Conservation (phyloP, 2,329 filamentous ascomycete species). For the Fusarium gaditjirri region DNA sequence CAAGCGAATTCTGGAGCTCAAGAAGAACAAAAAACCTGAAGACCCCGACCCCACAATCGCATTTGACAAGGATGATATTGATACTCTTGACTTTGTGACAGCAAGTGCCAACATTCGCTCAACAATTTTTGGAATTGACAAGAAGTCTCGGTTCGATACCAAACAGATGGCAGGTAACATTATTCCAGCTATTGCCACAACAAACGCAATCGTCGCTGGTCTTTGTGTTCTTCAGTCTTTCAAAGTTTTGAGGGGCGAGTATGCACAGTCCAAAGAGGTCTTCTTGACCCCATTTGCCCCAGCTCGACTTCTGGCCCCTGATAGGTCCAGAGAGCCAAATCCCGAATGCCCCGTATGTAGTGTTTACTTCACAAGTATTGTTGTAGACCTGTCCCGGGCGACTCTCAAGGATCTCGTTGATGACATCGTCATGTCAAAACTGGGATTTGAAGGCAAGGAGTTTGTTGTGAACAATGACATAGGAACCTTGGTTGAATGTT, state of each 20-base stretch:
- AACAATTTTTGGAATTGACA: slow-evolving; percentile 86
- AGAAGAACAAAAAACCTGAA: slow-evolving; percentile 58
- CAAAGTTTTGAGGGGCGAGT: slow-evolving; percentile 83
- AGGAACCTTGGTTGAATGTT: slow-evolving; percentile 74
- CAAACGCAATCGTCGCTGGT: slow-evolving; percentile 94
- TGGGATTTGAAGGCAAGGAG: slow-evolving; percentile 82
- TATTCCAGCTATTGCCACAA: slow-evolving; percentile 97
- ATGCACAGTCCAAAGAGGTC: slow-evolving; percentile 79
- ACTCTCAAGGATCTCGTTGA: slow-evolving; percentile 85
- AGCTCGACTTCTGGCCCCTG: slow-evolving; percentile 68
- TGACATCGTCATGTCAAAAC: slow-evolving; percentile 72
- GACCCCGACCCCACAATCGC: slow-evolving; percentile 73
- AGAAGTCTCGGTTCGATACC: slow-evolving; percentile 92
- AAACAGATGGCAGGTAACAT: slow-evolving; percentile 99
- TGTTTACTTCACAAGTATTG: slow-evolving; percentile 73
- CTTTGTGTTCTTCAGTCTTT: slow-evolving; percentile 93
- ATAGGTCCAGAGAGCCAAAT: slow-evolving; percentile 72
- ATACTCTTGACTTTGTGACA: slow-evolving; percentile 94
- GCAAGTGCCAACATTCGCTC: slow-evolving; percentile 91
- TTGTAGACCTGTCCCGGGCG: slow-evolving; percentile 75
- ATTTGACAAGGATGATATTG: slow-evolving; percentile 97
- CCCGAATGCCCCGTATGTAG: slow-evolving; percentile 86
- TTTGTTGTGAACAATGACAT: slow-evolving; percentile 80
- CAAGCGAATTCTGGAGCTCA: slow-evolving; percentile 74
- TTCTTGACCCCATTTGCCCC: slow-evolving; percentile 78